Base-by-base conservation (phyloP, 306 rosid species). In the Prunus padus region DNA sequence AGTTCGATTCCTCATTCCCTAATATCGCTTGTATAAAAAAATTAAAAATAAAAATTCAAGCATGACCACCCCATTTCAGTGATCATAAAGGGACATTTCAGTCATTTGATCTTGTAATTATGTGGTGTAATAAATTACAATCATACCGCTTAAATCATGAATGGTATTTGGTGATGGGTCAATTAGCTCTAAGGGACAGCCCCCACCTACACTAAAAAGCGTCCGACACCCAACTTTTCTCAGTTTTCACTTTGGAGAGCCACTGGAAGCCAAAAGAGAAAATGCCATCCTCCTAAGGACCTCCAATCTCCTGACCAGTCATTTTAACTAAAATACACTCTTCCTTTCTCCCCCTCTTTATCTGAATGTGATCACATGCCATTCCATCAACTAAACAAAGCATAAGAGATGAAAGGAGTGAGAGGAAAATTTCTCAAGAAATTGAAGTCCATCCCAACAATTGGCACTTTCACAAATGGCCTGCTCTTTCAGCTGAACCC, bases 151-250 rank as follows among this genome's bases (percentile, higher is more conserved):
- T 88, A 84, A 87, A 84, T 86, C 84, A 82, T 44, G 84, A 80
- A 84, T 80, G 80, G 81, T 77, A 85, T 86, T 88, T 82, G 88
- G 90, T 88, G 78, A 84, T 77, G 81, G 85, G 90, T 88, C 90
- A 74, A 67, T 31, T 64, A 75, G 81, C 69, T 5, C 47, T 33
- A 31, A 19, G 10, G 5, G 11, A 25, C 73, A 82, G 87, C 42
- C 91, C 90, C 91, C 86, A 88, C 88, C 67, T 56, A 50, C 63
- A 46, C 59, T 18, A 61, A 76, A 91, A 89, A 84, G 88, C 73
- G 57, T 73, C 88, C 72, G 47, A 82, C 79, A 68, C 65, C 59
- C 25, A 60, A 72, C 87, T 74, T 73, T 89, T 87, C 42, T 78
- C 82, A 81, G 49, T 72, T 60, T 82, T 80, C 81, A 83, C 88